Conservation (phyloP, 2,329 filamentous ascomycete genomes). For the Ophiostoma populinum region DNA sequence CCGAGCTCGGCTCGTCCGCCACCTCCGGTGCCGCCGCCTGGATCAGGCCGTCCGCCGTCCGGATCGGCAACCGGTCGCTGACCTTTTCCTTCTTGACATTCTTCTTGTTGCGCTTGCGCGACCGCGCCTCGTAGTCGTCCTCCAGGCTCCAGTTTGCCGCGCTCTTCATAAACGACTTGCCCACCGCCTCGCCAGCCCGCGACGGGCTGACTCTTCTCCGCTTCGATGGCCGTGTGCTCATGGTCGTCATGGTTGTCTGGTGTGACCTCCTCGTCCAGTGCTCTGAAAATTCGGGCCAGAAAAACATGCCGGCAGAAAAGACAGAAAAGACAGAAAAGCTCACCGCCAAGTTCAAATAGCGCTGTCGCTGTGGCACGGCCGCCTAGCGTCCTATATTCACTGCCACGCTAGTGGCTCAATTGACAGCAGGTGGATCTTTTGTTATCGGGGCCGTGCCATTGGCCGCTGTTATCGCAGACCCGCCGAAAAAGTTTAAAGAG, state of each 20-base stretch:
- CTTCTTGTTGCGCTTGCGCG: slow-evolving; percentile 37
- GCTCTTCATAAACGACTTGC: slow-evolving; percentile 52
- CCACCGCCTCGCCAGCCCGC: slow-evolving; percentile 30
- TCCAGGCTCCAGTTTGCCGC: slow-evolving; percentile 80
- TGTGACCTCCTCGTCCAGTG: neutral
- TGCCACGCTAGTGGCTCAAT: too few species aligned
- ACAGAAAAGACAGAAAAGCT: slow-evolving; percentile 3
- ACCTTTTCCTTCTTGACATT: slow-evolving; percentile 56
- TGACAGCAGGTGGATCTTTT: too few species aligned
- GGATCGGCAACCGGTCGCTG: slow-evolving; percentile 65
- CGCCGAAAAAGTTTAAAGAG: slow-evolving; percentile 6
- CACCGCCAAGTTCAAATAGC: too few species aligned
- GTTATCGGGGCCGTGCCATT: neutral
- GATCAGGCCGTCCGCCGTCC: slow-evolving; percentile 60
- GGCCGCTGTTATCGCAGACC: slow-evolving; percentile 6
- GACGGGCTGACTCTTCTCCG: slow-evolving; percentile 40
- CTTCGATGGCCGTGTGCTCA: slow-evolving; percentile 35
- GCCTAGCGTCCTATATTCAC: too few species aligned
- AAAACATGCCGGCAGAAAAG: slow-evolving; percentile 5
- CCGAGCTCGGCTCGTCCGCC: slow-evolving; percentile 23
- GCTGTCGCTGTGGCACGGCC: too few species aligned
- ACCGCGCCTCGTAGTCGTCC: slow-evolving; percentile 71
- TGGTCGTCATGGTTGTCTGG: slow-evolving; percentile 14
- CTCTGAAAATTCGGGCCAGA: neutral
- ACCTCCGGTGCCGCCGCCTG: slow-evolving; percentile 38